Conservation (phyloP, 1,139 yeast species). For the Blastobotrys elegans region DNA sequence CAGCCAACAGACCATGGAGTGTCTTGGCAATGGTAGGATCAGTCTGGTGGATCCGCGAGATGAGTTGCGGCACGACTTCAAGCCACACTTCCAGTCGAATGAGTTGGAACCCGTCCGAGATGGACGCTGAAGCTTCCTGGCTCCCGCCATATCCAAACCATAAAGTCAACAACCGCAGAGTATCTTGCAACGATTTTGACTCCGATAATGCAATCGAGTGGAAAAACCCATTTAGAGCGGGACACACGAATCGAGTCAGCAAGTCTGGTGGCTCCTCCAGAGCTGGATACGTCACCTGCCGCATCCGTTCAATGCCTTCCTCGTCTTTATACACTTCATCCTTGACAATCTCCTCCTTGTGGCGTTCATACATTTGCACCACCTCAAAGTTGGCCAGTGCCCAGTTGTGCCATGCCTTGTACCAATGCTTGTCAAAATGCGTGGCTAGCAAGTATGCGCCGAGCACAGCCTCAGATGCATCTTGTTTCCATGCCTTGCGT, state of each 20-base stretch:
- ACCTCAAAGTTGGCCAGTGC: slow-evolving; percentile 97
- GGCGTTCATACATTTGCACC: slow-evolving; percentile 51
- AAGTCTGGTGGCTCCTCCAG: slow-evolving; percentile 4
- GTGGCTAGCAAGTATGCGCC: slow-evolving; percentile 93
- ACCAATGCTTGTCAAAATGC: slow-evolving; percentile 89
- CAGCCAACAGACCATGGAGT: slow-evolving; percentile 73
- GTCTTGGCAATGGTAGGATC: slow-evolving; percentile 79
- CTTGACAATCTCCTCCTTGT: slow-evolving; percentile 20
- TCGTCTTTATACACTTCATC: slow-evolving; percentile 3
- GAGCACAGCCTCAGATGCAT: slow-evolving; percentile 67
- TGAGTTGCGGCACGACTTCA: slow-evolving; percentile 91
- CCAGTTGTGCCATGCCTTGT: slow-evolving; percentile 99
- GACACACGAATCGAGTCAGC: slow-evolving; percentile 82
- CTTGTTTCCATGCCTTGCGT: slow-evolving; percentile 70
- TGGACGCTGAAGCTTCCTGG: slow-evolving; percentile 84
- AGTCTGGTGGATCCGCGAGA: slow-evolving; percentile 95
- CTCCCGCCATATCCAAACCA: slow-evolving; percentile 97
- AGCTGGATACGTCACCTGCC: not conserved
- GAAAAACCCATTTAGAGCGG: slow-evolving; percentile 93
- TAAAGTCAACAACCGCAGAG: slow-evolving; percentile 77
- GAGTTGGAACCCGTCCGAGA: slow-evolving; percentile 86
- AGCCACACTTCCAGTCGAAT: slow-evolving; percentile 91
- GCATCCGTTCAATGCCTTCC: not conserved
- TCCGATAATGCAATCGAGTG: slow-evolving; percentile 86
- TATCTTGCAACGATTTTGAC: slow-evolving; percentile 79